Evolutionary conservation across 2,329 filamentous ascomycete species (phyloP).

Genomic region (Falciphora oryzae): DNA sequence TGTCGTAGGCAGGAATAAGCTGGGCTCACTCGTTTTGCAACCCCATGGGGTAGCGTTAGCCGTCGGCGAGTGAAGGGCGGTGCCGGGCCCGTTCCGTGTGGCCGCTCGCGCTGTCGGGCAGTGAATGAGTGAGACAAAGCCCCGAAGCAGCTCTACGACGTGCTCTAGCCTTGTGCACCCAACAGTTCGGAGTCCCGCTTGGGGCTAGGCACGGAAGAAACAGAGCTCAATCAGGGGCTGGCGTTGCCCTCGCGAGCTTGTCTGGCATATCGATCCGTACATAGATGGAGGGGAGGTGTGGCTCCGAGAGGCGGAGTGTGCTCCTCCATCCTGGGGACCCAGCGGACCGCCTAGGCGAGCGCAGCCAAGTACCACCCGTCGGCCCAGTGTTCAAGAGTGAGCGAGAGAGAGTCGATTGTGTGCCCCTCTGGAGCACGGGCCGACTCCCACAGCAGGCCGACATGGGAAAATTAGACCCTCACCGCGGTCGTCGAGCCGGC

Average conservation of each 20-base stretch:
- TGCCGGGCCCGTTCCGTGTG: background rate
- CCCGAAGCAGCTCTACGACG: background rate
- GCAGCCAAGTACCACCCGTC: background rate
- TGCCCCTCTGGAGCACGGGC: background rate
- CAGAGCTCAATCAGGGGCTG: background rate
- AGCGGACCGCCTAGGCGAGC: background rate
- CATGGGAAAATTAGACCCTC: background rate
- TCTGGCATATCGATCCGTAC: background rate
- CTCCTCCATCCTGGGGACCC: background rate
- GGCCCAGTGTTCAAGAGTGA: too few species aligned
- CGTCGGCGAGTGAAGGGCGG: background rate
- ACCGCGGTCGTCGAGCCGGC: too few species aligned
- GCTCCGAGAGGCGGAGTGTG: constrained; percentile 2
- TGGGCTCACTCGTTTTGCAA: background rate
- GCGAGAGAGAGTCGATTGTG: background rate
- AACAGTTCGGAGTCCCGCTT: background rate
- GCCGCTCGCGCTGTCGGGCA: background rate
- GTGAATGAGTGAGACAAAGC: background rate
- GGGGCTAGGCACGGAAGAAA: background rate
- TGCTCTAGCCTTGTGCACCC: background rate
- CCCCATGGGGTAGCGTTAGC: background rate
- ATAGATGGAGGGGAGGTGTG: background rate
- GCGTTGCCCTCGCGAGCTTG: background rate
- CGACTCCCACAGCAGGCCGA: background rate
- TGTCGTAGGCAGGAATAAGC: background rate